Conservation (phyloP, 2,329 filamentous ascomycete species). For the Penicillium sp. region DNA sequence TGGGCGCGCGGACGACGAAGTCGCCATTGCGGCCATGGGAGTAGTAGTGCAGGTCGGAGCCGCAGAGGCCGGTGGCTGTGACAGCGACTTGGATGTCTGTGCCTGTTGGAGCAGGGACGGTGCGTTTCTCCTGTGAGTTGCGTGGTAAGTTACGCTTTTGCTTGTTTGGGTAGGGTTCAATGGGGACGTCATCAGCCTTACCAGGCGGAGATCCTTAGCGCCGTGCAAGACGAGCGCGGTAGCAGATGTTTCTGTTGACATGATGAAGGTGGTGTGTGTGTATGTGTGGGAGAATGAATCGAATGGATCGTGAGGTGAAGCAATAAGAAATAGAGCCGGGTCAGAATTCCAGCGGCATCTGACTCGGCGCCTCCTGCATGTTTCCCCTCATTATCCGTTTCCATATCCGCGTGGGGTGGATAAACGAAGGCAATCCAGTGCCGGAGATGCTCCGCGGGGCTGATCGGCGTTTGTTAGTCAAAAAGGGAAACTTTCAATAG, state of each 20-base stretch:
- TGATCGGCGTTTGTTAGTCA: conserved; percentile 23
- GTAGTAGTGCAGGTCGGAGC: conserved; percentile 83
- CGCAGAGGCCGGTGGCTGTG: conserved; percentile 71
- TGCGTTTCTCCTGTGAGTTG: conserved; percentile 59
- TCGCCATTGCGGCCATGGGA: conserved; percentile 83
- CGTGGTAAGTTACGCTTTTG: conserved; percentile 18
- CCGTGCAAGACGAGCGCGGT: conserved; percentile 64
- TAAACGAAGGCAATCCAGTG: background rate
- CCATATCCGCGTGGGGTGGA: conserved; percentile 18
- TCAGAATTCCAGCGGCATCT: conserved; percentile 13
- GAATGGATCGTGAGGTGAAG: background rate
- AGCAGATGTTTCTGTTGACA: conserved; percentile 34
- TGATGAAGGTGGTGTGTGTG: conserved; percentile 20
- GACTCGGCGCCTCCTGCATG: conserved; percentile 9
- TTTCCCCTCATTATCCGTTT: conserved; percentile 23
- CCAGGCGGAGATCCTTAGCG: conserved; percentile 65
- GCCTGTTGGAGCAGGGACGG: conserved; percentile 53
- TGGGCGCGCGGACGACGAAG: conserved; percentile 80
- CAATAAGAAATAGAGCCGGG: conserved; percentile 4
- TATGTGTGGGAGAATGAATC: background rate
- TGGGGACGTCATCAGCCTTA: conserved; percentile 41
- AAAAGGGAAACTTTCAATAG: conserved; percentile 25
- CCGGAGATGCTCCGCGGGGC: conserved; percentile 35
- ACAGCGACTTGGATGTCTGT: conserved; percentile 69
- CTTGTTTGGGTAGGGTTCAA: background rate